phyloP scores from a whole-genome alignment of 345 rosid species.

The Citrus inodora region DNA sequence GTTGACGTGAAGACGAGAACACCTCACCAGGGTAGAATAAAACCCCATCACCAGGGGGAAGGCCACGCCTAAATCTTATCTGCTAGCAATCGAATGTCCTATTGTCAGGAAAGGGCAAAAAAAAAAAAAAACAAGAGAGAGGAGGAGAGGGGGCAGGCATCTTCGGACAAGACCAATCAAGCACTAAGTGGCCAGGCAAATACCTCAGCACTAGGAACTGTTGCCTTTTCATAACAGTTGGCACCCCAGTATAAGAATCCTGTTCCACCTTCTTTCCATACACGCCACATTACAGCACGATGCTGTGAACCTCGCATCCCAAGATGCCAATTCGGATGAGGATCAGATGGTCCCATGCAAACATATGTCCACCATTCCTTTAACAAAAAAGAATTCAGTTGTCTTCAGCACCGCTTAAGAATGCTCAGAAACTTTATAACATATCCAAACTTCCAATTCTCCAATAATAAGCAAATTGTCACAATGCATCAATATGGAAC shows the following conservation, averaged over 20 bases:
- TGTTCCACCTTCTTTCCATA: constrained; percentile 98
- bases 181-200: constrained; percentile 9
- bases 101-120: not conserved
- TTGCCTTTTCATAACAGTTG: constrained; percentile 93
- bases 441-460: not conserved
- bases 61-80: constrained; percentile 86
- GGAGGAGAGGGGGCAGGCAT: not conserved
- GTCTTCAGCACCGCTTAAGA: not conserved
- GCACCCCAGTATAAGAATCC: constrained; percentile 99
- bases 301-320: constrained; percentile 99
- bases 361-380: constrained; percentile 99
- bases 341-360: constrained; percentile 97
- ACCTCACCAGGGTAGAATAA: constrained; percentile 89
- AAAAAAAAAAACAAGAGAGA: not conserved
- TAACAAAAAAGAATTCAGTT: constrained; percentile 14
- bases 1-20: constrained; percentile 77
- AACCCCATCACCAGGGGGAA: constrained; percentile 97
- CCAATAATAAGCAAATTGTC: not conserved
- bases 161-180: not conserved
- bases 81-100: constrained; percentile 24
- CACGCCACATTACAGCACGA: constrained; percentile 98
- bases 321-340: constrained; percentile 97
- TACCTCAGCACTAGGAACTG: constrained; percentile 93
- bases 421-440: not conserved
- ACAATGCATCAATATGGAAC: not conserved